Base-by-base conservation (phyloP, 768 basidiomycete species). In the Auricularia cornea region DNA sequence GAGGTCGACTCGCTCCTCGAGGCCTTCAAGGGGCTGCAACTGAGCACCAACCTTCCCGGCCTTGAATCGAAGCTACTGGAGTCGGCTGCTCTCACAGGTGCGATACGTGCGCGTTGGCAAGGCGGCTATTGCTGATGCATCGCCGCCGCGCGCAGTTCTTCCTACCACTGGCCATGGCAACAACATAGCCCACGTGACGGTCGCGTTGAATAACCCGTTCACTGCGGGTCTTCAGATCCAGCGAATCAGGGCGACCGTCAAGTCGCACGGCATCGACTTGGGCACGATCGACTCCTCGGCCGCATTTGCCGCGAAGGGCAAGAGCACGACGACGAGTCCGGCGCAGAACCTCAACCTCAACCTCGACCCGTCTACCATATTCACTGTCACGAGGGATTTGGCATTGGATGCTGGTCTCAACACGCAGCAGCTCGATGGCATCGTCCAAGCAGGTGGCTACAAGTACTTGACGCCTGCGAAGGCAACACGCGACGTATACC, bases 361-460 rank as follows among this genome's bases (percentile, higher is more conserved):
- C 70, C 80, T 85, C 66, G 84, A 89, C 66, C 87, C 87, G 23
- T 72, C 82, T 10, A 74, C 81, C n/a, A 75, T 91, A 40, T 90
- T 91, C 71, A 86, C 87, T 0, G 75, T 90, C 28, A 86, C 87
- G 33, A 82, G 87, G n/a, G 76, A 79, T 3, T 78, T 90, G 12
- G 87, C 87, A 3, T 78, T 85, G 14, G 78, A 85, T 62, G 87
- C 87, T 11, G 85, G 86, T 1, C 70, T 87, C 60, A 76, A 82
- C 64, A 81, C 82, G 1, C 75, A 78, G 4, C 86, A 86, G 30
- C 73, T 90, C 66, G 89, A 91, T 65, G 81, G 78, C 10, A 84
- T 91, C 62, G 84, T 90, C 10, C 63, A 74, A 28, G 71, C 89
- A 4, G 88, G 88, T n/a, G 88, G 83, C n/a, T 83, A 85, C 63